Evolutionary conservation across 345 rosid species (phyloP), one percentile per base, ranked within the genome.

Genomic region (Angophora floribunda): DNA sequence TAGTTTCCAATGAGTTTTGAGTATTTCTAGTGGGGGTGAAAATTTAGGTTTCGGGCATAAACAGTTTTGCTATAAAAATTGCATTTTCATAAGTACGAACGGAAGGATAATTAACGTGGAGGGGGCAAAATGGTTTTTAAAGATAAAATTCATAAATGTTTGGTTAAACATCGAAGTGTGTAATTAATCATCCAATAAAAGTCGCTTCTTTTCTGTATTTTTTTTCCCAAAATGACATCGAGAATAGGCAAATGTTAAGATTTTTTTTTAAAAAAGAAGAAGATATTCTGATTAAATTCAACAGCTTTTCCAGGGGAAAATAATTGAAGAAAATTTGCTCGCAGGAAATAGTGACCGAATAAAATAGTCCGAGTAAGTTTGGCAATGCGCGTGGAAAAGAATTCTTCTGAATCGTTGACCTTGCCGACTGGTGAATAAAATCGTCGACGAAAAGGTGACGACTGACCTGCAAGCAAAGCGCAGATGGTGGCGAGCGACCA

Each of bases 1-100:
- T n/a, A 16, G 9, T 30, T n/a, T 65, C 0, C n/a, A 30, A 16
- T 14, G 7, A 14, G 1, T 16, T 14, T 0, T 0, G 3, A n/a
- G 75, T 14, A 0, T 30, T 65, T 30, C n/a, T 7, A 0, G 15
- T n/a, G 5, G 79, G 45, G 16, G 22, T 2, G 24, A 67, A 3
- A 0, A 32, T 67, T 32, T 17, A 67, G 24, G 12, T 32, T 32
- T 16, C 15, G 22, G 22, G 16, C 0, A n/a, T 13, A 12, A 26
- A 28, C 1, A 12, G 2, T 26, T 2, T 28, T 12, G 14, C 0
- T 61, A 6, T 61, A 61, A 61, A 61, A 61, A 4, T 30, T 30
- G 75, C 41, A n/a, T 17, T 0, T 19, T 53, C 22, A 7, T 52
- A 52, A 6, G 7, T 19, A 19, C 3, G 4, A 24, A 3, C 24